These are phyloP conservation scores for Fusarium clavum DNA, from an alignment of 2,329 filamentous ascomycete genomes.

Conservation along the genomic window DNA sequence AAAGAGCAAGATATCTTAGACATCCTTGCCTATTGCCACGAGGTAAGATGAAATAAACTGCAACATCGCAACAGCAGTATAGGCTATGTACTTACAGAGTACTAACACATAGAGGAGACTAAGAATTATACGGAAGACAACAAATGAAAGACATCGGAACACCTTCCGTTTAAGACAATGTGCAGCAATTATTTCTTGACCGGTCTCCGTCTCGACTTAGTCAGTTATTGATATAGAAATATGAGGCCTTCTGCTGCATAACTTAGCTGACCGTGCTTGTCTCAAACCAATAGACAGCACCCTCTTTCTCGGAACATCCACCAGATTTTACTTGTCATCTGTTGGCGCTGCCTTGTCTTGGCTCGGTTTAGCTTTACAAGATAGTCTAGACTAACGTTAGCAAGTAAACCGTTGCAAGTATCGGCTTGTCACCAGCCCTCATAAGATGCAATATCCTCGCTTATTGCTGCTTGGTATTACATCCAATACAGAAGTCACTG, in stretches of 20 bases:
- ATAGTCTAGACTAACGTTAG: background rate
- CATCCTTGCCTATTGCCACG: constrained; percentile 15
- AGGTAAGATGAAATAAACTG: constrained; percentile 10
- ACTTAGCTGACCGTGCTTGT: constrained; percentile 14
- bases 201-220: constrained; percentile 24
- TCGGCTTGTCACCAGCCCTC: constrained; percentile 7
- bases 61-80: background rate
- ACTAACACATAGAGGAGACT: background rate
- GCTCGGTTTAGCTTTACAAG: background rate
- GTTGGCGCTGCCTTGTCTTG: background rate
- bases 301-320: background rate
- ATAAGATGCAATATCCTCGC: background rate
- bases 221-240: constrained; percentile 20
- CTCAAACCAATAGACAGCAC: constrained; percentile 15
- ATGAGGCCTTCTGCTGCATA: constrained; percentile 30
- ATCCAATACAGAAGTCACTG: background rate
- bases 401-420: background rate
- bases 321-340: background rate
- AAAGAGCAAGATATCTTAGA: constrained; percentile 1
- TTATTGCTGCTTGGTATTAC: background rate
- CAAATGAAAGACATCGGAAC: background rate
- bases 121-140: background rate
- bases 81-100: background rate
- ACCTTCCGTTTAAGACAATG: constrained; percentile 6
- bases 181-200: constrained; percentile 16